Evolutionary conservation across 495 filamentous ascomycete genomes (phyloP).

Genomic region (Apiosordaria backusii): DNA sequence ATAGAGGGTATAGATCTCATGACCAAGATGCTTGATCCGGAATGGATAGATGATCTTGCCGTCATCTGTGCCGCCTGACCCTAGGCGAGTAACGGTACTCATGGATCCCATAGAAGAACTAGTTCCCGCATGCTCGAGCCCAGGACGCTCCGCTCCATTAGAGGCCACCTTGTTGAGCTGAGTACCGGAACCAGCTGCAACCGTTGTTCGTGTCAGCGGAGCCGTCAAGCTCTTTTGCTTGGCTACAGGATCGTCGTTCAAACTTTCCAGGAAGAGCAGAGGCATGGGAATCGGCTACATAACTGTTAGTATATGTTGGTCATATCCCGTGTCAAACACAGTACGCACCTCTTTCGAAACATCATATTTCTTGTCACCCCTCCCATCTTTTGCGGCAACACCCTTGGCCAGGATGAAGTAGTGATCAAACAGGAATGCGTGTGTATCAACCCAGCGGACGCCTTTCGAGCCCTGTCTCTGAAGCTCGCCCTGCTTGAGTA

Average conservation of each 20-base stretch:
- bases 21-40: slow-evolving; percentile 93
- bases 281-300: slow-evolving; percentile 91
- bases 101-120: slow-evolving; percentile 41
- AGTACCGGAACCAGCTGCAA: slow-evolving; percentile 46
- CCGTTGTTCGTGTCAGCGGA: slow-evolving; percentile 50
- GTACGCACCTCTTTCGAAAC: slow-evolving; percentile 79
- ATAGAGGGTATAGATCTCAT: slow-evolving; percentile 84
- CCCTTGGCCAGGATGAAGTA: slow-evolving; percentile 91
- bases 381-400: slow-evolving; percentile 60
- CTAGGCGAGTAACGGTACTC: slow-evolving; percentile 47
- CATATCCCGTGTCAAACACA: not conserved
- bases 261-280: slow-evolving; percentile 83
- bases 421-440: slow-evolving; percentile 92
- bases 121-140: slow-evolving; percentile 65
- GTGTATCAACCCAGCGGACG: slow-evolving; percentile 87
- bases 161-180: slow-evolving; percentile 50
- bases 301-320: slow-evolving; percentile 10
- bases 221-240: slow-evolving; percentile 82
- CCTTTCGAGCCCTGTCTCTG: slow-evolving; percentile 81
- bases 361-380: slow-evolving; percentile 84
- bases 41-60: slow-evolving; percentile 91
- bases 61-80: slow-evolving; percentile 46
- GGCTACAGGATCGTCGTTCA: slow-evolving; percentile 83
- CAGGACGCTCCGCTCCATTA: slow-evolving; percentile 50
- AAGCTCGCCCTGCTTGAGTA: slow-evolving; percentile 86